Conservation (phyloP, 306 rosid genomes). For the Gillenia trifoliata region DNA sequence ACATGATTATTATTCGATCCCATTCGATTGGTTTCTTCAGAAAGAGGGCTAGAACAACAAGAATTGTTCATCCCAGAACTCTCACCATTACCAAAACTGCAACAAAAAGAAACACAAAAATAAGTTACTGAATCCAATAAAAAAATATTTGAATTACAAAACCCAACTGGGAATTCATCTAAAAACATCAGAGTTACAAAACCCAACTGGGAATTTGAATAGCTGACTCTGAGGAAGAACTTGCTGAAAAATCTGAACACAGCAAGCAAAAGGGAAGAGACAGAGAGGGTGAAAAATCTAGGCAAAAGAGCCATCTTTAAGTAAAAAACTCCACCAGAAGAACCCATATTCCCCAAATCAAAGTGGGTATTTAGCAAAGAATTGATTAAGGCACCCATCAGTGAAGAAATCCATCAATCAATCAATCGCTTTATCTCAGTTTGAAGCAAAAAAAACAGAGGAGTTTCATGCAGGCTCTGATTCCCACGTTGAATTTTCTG, state of each 20-base stretch:
- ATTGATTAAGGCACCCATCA: background rate
- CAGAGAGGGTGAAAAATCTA: slow-evolving; percentile 32
- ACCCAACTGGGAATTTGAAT: slow-evolving; percentile 7
- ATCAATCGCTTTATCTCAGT: slow-evolving; percentile 32
- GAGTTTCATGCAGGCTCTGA: slow-evolving; percentile 40
- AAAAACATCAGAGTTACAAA: background rate
- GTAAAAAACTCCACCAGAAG: slow-evolving; percentile 15
- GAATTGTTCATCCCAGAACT: slow-evolving; percentile 8
- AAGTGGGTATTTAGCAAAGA: slow-evolving; percentile 22
- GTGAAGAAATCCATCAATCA: slow-evolving; percentile 15
- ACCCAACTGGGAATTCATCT: background rate
- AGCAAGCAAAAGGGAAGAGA: slow-evolving; percentile 42
- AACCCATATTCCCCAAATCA: slow-evolving; percentile 37
- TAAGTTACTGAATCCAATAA: background rate
- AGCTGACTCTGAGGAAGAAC: slow-evolving; percentile 41
- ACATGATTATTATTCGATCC: slow-evolving; percentile 14
- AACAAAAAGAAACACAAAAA: background rate
- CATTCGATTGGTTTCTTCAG: slow-evolving; percentile 5
- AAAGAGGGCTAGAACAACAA: background rate
- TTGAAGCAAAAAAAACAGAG: slow-evolving; percentile 53
- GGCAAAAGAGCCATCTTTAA: slow-evolving; percentile 28
- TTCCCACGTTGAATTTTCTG: slow-evolving; percentile 42
- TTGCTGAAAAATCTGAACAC: slow-evolving; percentile 42
- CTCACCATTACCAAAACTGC: slow-evolving; percentile 32
- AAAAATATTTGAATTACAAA: background rate